Evolutionary conservation across 108 stramenopile species (phyloP).

Genomic region (Skeletonema potamos): DNA sequence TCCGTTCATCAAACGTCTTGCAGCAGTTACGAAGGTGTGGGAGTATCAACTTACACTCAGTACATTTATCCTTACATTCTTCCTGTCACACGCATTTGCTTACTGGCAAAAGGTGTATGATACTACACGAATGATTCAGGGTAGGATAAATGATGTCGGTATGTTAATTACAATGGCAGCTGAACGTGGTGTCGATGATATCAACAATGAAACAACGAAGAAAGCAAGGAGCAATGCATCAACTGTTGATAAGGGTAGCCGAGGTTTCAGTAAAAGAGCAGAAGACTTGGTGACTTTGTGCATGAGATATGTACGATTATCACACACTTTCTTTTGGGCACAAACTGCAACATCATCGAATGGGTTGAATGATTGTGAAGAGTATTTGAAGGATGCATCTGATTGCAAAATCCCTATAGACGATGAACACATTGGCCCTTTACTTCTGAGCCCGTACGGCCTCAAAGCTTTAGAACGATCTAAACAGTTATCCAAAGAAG

Average conservation of each 20-base stretch:
- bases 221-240: slow-evolving; percentile 2
- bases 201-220: not conserved
- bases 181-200: slow-evolving; percentile 4
- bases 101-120: slow-evolving; percentile 45
- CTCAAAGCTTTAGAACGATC: slow-evolving; percentile 20
- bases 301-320: slow-evolving; percentile 34
- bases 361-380: not conserved
- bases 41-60: slow-evolving; percentile 47
- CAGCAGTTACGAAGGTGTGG: slow-evolving; percentile 37
- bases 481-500: slow-evolving; percentile 33
- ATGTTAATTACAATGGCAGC: slow-evolving; percentile 37
- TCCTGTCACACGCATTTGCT: slow-evolving; percentile 36
- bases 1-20: slow-evolving; percentile 30
- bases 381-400: not conserved
- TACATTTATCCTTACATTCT: slow-evolving; percentile 53
- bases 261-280: slow-evolving; percentile 16
- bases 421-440: slow-evolving; percentile 30
- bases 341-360: slow-evolving; percentile 30
- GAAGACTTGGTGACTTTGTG: slow-evolving; percentile 23
- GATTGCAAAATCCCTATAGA: not conserved
- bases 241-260: not conserved
- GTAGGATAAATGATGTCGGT: slow-evolving; percentile 56
- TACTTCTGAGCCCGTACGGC: slow-evolving; percentile 36
- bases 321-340: slow-evolving; percentile 56
- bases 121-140: slow-evolving; percentile 40